phyloP scores from a whole-genome alignment of 768 basidiomycete genomes.

The Suillus placidus region DNA sequence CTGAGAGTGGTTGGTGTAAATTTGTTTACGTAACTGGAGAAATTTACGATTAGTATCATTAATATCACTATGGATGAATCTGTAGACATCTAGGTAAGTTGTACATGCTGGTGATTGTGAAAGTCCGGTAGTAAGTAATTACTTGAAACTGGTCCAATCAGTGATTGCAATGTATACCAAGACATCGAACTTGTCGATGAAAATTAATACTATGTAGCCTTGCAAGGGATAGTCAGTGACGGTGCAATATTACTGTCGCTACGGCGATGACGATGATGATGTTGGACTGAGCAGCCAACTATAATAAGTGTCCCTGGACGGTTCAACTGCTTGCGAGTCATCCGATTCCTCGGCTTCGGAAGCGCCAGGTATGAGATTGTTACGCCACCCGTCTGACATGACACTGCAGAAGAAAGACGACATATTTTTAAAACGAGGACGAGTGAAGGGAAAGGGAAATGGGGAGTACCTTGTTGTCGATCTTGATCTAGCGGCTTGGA shows the following conservation, averaged over 20 bases:
- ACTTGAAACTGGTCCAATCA: not conserved
- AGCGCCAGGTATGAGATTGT: constrained; percentile 9
- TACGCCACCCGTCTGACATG: constrained; percentile 16
- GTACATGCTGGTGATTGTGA: not conserved
- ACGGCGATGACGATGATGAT: constrained; percentile 2
- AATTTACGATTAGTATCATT: not conserved
- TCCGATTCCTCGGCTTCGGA: constrained; percentile 25
- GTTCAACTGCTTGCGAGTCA: constrained; percentile 16
- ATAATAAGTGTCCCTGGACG: not conserved
- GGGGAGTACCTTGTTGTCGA: constrained; percentile 19
- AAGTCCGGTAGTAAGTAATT: not conserved
- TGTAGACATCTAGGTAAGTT: not conserved
- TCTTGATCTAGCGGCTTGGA: constrained; percentile 23
- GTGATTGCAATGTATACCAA: not conserved
- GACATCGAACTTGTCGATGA: not conserved
- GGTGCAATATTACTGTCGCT: not conserved
- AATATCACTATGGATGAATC: not conserved
- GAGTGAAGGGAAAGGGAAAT: not conserved
- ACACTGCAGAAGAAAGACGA: constrained; percentile 1
- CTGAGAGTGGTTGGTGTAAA: too few species aligned
- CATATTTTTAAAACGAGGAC: not conserved
- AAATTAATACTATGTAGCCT: not conserved
- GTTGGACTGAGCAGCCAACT: constrained; percentile 23
- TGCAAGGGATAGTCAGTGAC: not conserved
- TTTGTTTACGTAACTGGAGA: too few species aligned